These are phyloP conservation scores for Calonectria hongkongensis DNA, from an alignment of 2,329 filamentous ascomycete species.

Conservation along the genomic window DNA sequence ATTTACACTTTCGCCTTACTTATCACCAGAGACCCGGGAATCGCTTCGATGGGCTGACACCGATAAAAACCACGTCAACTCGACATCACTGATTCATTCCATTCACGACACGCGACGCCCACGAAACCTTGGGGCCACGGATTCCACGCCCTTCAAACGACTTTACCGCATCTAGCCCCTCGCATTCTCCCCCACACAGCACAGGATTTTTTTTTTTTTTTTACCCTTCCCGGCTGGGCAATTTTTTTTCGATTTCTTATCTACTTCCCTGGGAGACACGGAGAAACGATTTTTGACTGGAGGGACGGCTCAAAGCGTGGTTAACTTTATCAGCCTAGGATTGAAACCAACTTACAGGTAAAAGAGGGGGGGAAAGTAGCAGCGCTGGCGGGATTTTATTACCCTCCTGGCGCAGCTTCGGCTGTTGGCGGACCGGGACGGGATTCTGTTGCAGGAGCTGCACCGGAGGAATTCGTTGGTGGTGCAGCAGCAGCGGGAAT, in stretches of 20 bases:
- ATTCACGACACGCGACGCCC: slow-evolving; percentile 1
- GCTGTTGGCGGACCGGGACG: slow-evolving; percentile 29
- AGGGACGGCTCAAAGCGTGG: neutral
- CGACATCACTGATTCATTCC: slow-evolving; percentile 13
- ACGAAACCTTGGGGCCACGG: neutral
- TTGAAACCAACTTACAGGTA: slow-evolving; percentile 29
- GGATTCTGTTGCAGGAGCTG: slow-evolving; percentile 38
- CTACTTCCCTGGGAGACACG: neutral
- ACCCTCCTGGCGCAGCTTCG: slow-evolving; percentile 39
- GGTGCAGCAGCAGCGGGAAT: slow-evolving; percentile 26
- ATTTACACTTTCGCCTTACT: slow-evolving; percentile 28
- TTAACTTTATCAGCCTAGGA: slow-evolving; percentile 11
- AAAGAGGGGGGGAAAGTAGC: slow-evolving; percentile 21
- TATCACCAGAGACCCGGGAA: slow-evolving; percentile 6
- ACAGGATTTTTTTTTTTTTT: neutral
- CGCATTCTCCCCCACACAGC: slow-evolving; percentile 8
- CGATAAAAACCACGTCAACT: slow-evolving; percentile 22
- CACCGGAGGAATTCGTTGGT: slow-evolving; percentile 31
- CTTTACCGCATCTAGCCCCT: slow-evolving; percentile 20
- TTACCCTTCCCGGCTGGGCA: neutral
- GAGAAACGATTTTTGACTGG: neutral
- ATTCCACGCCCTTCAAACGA: neutral
- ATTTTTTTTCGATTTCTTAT: neutral
- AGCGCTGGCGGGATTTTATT: slow-evolving; percentile 49
- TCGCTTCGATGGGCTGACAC: slow-evolving; percentile 17